phyloP scores from a whole-genome alignment of 2,329 filamentous ascomycete species.

The Aspergillus bombycis region DNA sequence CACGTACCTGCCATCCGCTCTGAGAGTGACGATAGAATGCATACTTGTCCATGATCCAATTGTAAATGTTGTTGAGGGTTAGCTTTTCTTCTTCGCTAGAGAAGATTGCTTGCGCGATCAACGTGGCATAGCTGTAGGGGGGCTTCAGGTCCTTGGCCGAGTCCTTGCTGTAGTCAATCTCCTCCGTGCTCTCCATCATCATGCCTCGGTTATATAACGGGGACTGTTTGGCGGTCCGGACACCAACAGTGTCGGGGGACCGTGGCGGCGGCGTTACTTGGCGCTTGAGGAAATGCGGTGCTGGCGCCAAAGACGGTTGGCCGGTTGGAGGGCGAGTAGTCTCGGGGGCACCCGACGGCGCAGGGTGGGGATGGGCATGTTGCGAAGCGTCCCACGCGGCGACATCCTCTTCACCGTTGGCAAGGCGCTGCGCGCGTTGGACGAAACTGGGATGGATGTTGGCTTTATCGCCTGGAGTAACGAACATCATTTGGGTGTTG shows the following conservation, averaged over 20 bases:
- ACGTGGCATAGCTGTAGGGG: slow-evolving; percentile 91
- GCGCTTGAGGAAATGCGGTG: slow-evolving; percentile 48
- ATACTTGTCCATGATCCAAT: slow-evolving; percentile 87
- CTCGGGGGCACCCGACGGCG: slow-evolving; percentile 18
- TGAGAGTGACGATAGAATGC: slow-evolving; percentile 88
- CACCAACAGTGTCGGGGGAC: slow-evolving; percentile 44
- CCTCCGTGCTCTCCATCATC: slow-evolving; percentile 58
- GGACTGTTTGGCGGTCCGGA: slow-evolving; percentile 48
- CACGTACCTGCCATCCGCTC: slow-evolving; percentile 84
- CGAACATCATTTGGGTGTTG: slow-evolving; percentile 97
- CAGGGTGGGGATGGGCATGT: slow-evolving; percentile 41
- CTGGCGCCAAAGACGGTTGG: slow-evolving; percentile 44
- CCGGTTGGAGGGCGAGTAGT: slow-evolving; percentile 28
- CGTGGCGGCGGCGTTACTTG: slow-evolving; percentile 46
- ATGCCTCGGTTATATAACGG: slow-evolving; percentile 54
- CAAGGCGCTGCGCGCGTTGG: slow-evolving; percentile 62
- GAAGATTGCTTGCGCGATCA: slow-evolving; percentile 96
- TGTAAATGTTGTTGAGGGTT: slow-evolving; percentile 90
- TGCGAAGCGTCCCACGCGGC: slow-evolving; percentile 40
- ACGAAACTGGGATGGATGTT: slow-evolving; percentile 71
- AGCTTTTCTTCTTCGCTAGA: slow-evolving; percentile 84
- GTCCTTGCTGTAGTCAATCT: slow-evolving; percentile 69
- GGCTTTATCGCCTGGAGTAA: slow-evolving; percentile 77
- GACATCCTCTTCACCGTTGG: slow-evolving; percentile 44
- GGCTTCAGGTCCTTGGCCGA: slow-evolving; percentile 90